Evolutionary conservation across 441 rosid genomes (phyloP).

Genomic region (Syzygium malaccense): DNA sequence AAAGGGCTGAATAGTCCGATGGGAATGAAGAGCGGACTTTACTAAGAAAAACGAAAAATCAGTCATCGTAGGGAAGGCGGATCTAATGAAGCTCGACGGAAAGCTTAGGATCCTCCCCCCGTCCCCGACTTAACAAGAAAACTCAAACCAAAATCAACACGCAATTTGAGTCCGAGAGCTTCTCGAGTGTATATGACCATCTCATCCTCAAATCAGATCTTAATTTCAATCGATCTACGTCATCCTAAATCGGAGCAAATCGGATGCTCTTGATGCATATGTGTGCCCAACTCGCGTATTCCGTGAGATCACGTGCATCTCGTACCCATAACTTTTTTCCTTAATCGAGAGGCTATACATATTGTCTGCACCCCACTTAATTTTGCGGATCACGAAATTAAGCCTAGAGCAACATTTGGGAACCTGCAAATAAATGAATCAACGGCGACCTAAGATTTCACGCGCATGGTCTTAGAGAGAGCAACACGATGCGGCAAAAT

Average conservation of each 20-base stretch:
- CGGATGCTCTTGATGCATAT: neutral
- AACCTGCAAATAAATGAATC: neutral
- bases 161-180: neutral
- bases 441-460: neutral
- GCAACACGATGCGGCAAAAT: neutral
- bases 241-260: neutral
- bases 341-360: neutral
- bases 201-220: neutral
- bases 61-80: too few relatives aligned
- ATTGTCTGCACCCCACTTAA: neutral
- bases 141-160: too few relatives aligned
- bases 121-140: too few relatives aligned
- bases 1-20: too few relatives aligned
- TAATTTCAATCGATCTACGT: neutral
- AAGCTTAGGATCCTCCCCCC: too few relatives aligned
- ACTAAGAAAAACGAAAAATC: too few relatives aligned
- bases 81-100: too few relatives aligned
- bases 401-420: neutral
- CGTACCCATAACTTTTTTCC: neutral
- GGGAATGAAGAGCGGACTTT: too few relatives aligned
- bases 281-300: neutral
- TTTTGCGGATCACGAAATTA: neutral
- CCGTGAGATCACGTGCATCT: fast-evolving
- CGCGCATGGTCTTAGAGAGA: neutral
- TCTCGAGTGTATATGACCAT: neutral